phyloP scores from a whole-genome alignment of 371 early-diverging fungal genomes.

The Massospora cicadina region DNA sequence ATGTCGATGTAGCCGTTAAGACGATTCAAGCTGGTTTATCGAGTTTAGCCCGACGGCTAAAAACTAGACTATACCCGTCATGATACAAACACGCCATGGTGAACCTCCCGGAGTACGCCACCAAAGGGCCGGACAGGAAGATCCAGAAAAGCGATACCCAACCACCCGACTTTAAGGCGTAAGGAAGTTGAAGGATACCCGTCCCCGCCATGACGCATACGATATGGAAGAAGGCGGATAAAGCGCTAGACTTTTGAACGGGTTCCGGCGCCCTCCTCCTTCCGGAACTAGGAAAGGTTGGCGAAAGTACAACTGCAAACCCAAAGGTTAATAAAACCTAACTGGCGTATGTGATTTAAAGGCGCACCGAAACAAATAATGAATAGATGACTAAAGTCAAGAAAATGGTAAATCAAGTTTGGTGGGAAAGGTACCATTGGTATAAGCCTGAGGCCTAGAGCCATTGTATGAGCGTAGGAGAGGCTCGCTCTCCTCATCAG shows the following conservation, averaged over 20 bases:
- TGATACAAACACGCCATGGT: conserved; percentile 49
- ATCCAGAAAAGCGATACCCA: conserved; percentile 62
- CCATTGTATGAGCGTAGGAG: not conserved
- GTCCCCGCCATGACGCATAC: conserved; percentile 11
- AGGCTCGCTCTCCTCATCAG: conserved; percentile 1
- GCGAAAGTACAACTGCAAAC: no score
- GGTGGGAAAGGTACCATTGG: not conserved
- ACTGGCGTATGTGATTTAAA: no score
- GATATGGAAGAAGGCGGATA: conserved; percentile 4
- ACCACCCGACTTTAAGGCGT: conserved; percentile 57
- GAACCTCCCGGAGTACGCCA: conserved; percentile 44
- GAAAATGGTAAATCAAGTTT: not conserved
- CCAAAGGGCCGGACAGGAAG: conserved; percentile 48
- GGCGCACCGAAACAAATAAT: no score
- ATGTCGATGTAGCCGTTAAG: conserved; percentile 36
- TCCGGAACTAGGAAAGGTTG: not conserved
- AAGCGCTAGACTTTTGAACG: not conserved
- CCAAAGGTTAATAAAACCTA: no score
- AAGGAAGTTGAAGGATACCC: conserved; percentile 68
- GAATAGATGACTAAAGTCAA: not conserved
- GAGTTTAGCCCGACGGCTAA: no score
- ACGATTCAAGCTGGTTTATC: conserved; percentile 11
- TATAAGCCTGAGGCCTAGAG: not conserved
- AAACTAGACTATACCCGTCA: conserved; percentile 10
- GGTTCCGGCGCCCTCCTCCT: not conserved